These are phyloP conservation scores for Penicillium sp. DNA, from an alignment of 2,329 filamentous ascomycete genomes.

Conservation along the genomic window DNA sequence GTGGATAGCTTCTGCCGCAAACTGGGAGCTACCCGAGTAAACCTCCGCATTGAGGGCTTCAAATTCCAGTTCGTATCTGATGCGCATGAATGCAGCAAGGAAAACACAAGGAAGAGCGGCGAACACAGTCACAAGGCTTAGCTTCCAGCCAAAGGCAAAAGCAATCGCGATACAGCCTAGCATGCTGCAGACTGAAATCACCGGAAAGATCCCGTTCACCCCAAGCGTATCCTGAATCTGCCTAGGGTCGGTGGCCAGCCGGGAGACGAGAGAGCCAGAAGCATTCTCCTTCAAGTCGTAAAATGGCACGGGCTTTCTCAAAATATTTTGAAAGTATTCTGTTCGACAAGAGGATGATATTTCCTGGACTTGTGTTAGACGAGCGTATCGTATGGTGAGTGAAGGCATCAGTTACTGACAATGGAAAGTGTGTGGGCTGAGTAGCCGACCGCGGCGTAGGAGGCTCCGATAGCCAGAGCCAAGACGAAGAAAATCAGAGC, in stretches of 20 bases:
- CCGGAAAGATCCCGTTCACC: neutral
- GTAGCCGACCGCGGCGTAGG: neutral
- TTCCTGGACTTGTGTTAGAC: neutral
- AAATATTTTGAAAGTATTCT: neutral
- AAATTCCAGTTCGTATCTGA: neutral
- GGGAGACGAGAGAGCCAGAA: neutral
- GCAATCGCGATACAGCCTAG: neutral
- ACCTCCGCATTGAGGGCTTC: neutral
- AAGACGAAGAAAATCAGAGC: neutral
- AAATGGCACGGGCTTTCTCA: neutral
- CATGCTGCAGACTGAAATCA: neutral
- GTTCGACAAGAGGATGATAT: neutral
- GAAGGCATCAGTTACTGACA: neutral
- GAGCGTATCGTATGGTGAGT: too few species aligned
- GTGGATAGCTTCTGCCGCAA: neutral
- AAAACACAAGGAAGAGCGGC: neutral
- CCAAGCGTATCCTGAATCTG: neutral
- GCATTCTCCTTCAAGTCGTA: neutral
- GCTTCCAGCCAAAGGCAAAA: neutral
- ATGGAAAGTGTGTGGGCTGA: neutral
- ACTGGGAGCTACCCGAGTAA: neutral
- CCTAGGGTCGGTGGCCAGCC: neutral
- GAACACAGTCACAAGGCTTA: neutral
- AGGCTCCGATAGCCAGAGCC: neutral
- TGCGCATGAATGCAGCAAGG: neutral